phyloP scores from a whole-genome alignment of 1,284 basidiomycete genomes.

The Cryptococcus wingfieldii region DNA sequence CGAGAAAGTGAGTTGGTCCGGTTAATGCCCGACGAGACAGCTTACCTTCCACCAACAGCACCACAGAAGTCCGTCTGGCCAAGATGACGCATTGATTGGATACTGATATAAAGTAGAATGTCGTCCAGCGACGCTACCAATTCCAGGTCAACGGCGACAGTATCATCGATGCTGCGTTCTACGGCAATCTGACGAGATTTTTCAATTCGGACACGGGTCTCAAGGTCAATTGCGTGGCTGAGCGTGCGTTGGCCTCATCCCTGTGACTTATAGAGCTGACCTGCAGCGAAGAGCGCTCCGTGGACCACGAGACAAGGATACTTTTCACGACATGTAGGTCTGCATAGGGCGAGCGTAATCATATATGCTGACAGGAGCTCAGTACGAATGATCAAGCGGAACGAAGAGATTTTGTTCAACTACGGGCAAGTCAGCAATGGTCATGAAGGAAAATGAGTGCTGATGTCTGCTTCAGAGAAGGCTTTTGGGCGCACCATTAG shows the following conservation, averaged over 20 bases:
- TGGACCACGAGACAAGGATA: neutral
- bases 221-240: slow-evolving; percentile 7
- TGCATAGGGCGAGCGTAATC: neutral
- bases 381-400: slow-evolving; percentile 12
- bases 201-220: slow-evolving; percentile 15
- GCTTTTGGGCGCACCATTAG: neutral
- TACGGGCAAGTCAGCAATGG: slow-evolving; percentile 13
- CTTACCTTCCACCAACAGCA: too few species aligned
- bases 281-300: neutral
- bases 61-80: too few species aligned
- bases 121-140: slow-evolving; percentile 15
- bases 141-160: slow-evolving; percentile 10
- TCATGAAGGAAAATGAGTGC: neutral
- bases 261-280: neutral
- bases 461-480: neutral
- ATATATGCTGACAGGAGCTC: too few species aligned
- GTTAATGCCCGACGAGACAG: too few species aligned
- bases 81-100: neutral
- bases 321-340: neutral
- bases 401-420: slow-evolving; percentile 19
- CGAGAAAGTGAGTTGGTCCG: slow-evolving; percentile 14
- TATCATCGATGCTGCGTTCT: slow-evolving; percentile 14
- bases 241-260: slow-evolving; percentile 7
- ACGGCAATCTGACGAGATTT: slow-evolving; percentile 14
- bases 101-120: neutral